phyloP scores from a whole-genome alignment of 1,139 yeast genomes.

The Spathaspora jeffriesii region DNA sequence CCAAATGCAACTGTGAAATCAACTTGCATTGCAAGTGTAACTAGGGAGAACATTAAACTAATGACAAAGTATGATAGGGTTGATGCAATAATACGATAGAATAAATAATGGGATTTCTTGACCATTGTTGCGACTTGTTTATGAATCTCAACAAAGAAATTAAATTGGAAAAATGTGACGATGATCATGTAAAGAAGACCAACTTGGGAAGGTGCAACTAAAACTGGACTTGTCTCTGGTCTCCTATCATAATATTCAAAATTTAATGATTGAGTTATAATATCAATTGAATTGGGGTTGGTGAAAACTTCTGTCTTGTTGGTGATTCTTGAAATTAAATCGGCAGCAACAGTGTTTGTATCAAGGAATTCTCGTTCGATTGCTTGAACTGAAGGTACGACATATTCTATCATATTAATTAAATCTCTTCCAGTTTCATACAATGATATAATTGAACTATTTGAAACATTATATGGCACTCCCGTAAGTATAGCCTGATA shows the following conservation, averaged over 20 bases:
- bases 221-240: conserved; percentile 38
- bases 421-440: conserved; percentile 48
- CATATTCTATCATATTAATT: conserved; percentile 13
- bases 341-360: conserved; percentile 4
- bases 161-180: conserved; percentile 58
- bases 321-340: conserved; percentile 2
- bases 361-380: conserved; percentile 12
- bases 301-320: conserved; percentile 7
- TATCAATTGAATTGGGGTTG: conserved; percentile 5
- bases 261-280: conserved; percentile 6
- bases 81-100: conserved; percentile 30
- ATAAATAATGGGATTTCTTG: conserved; percentile 25
- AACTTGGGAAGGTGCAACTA: conserved; percentile 66
- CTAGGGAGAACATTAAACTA: conserved; percentile 38
- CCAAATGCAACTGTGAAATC: conserved; percentile 40
- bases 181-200: conserved; percentile 76
- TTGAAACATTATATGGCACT: conserved; percentile 27
- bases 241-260: conserved; percentile 8
- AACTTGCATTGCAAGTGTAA: conserved; percentile 42
- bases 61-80: conserved; percentile 31
- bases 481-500: conserved; percentile 27
- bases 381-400: conserved; percentile 10
- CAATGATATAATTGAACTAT: conserved; percentile 22
- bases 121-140: conserved; percentile 35
- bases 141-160: conserved; percentile 58